These are phyloP conservation scores for Chrysanthemum seticuspe DNA, from an alignment of 129 eudicot species.

Conservation along the genomic window DNA sequence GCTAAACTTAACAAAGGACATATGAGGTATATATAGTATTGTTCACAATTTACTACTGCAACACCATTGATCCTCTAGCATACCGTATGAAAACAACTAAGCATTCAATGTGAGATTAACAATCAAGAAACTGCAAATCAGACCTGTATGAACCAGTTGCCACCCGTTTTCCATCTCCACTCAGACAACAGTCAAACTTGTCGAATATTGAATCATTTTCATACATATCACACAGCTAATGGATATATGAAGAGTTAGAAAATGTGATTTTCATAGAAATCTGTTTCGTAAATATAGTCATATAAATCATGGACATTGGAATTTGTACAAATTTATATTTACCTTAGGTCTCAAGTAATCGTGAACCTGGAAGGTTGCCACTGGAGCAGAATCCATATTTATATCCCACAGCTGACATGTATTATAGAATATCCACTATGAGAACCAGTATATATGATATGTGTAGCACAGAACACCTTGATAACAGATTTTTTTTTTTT, in stretches of 20 bases:
- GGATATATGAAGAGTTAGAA: not conserved
- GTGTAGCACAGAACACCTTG: not conserved
- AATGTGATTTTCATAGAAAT: not conserved
- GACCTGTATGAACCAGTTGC: slow-evolving; percentile 10
- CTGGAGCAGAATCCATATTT: slow-evolving; percentile 9
- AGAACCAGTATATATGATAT: not conserved
- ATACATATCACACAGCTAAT: slow-evolving; percentile 8
- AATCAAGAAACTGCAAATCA: not conserved
- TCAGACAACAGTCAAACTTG: slow-evolving; percentile 1
- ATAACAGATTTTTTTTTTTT: no score
- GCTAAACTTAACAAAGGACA: not conserved
- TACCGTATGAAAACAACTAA: not conserved
- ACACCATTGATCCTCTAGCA: slow-evolving; percentile 3
- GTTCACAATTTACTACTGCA: not conserved
- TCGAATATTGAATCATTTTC: slow-evolving; percentile 12
- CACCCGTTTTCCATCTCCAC: not conserved
- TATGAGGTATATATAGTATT: not conserved
- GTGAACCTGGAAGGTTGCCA: slow-evolving; percentile 10
- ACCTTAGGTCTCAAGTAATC: slow-evolving; percentile 12
- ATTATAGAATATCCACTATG: not conserved
- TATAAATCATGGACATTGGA: not conserved
- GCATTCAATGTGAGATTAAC: not conserved
- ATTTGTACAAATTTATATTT: not conserved
- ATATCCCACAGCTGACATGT: slow-evolving; percentile 7
- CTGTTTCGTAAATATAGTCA: not conserved